Evolutionary conservation across 805 yeast species (phyloP).

Genomic region (Cyberlindnera samutprakarnensis): DNA sequence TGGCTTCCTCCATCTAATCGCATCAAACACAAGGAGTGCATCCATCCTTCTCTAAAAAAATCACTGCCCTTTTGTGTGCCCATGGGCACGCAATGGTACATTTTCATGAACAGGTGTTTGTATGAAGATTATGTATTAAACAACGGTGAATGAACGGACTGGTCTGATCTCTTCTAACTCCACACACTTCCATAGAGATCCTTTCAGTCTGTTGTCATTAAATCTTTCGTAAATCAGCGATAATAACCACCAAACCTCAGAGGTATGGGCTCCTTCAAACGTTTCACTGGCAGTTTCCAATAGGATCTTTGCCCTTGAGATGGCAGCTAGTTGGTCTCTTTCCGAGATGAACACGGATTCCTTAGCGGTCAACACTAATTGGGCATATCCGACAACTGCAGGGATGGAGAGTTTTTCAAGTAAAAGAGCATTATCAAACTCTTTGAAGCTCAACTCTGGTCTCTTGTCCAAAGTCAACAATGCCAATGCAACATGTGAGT

Average conservation of each 20-base stretch:
- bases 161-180: slow-evolving; percentile 57
- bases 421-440: slow-evolving; percentile 45
- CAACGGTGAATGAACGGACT: slow-evolving; percentile 35
- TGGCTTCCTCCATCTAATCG: too few relatives aligned
- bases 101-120: too few relatives aligned
- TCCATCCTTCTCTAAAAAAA: too few relatives aligned
- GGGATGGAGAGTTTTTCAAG: slow-evolving; percentile 6
- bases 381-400: slow-evolving; percentile 16
- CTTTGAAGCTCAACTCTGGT: slow-evolving; percentile 44
- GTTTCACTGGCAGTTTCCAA: slow-evolving; percentile 30
- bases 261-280: slow-evolving; percentile 34
- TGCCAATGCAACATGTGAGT: slow-evolving; percentile 39
- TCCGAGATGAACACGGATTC: slow-evolving; percentile 37
- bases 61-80: too few relatives aligned
- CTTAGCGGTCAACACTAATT: slow-evolving; percentile 10
- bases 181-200: slow-evolving; percentile 55
- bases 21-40: too few relatives aligned
- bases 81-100: too few relatives aligned
- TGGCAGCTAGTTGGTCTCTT: slow-evolving; percentile 52
- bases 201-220: slow-evolving; percentile 39
- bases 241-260: slow-evolving; percentile 68
- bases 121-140: too few relatives aligned
- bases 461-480: slow-evolving; percentile 28
- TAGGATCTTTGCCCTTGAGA: slow-evolving; percentile 31
- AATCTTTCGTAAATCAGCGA: slow-evolving; percentile 54